These are phyloP conservation scores for Bondarzewia mesenterica DNA, from an alignment of 1,284 basidiomycete species.

Conservation along the genomic window DNA sequence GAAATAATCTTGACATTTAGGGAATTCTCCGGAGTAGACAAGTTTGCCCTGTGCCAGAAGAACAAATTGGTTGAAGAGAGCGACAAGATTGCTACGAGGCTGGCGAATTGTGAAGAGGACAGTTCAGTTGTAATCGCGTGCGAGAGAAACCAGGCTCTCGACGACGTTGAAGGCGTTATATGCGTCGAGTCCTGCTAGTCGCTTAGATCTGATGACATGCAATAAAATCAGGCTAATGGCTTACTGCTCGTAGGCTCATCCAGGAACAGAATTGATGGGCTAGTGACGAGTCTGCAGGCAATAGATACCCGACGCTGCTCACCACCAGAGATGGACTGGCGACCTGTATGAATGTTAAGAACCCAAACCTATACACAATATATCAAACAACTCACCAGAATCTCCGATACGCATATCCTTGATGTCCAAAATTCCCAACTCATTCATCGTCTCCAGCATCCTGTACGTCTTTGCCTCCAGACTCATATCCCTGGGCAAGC, in stretches of 20 bases:
- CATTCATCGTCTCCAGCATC: conserved; percentile 93
- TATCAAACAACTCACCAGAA: conserved; percentile 41
- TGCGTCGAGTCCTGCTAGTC: conserved; percentile 75
- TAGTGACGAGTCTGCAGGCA: conserved; percentile 97
- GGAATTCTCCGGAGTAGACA: conserved; percentile 76
- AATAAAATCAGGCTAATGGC: conserved; percentile 14
- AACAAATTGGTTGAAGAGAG: conserved; percentile 88
- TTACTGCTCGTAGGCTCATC: conserved; percentile 93
- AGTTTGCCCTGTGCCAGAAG: conserved; percentile 79
- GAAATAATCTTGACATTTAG: conserved; percentile 77
- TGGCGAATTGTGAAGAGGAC: conserved; percentile 98
- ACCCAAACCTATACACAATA: neutral
- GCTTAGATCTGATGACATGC: conserved; percentile 1
- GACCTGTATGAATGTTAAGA: conserved; percentile 31
- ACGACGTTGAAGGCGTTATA: conserved; percentile 96
- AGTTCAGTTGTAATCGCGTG: conserved; percentile 85
- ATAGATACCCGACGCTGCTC: conserved; percentile 95
- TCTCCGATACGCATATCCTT: conserved; percentile 88
- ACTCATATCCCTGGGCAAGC: conserved; percentile 92
- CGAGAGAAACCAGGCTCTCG: conserved; percentile 80
- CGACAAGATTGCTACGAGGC: conserved; percentile 95
- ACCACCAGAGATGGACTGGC: conserved; percentile 88
- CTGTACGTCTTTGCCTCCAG: conserved; percentile 89
- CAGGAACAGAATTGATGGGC: conserved; percentile 90
- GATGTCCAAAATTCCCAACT: conserved; percentile 91